Evolutionary conservation across 305 asterid genomes (phyloP).

Genomic region (Solanum aculeatissimum): DNA sequence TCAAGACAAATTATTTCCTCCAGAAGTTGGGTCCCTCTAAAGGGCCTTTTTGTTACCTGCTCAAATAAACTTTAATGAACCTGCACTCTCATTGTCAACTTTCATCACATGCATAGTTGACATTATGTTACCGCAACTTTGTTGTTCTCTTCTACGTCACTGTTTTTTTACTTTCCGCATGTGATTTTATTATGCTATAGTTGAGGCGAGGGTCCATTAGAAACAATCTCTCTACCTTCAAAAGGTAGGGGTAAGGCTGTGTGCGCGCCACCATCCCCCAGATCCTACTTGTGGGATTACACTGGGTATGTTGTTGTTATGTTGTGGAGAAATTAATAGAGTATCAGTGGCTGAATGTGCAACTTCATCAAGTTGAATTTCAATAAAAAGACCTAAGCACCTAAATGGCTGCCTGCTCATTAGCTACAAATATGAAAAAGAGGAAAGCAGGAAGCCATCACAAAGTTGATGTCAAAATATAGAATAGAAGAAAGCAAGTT

Average conservation of each 20-base stretch:
- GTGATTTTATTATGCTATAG: not conserved
- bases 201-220: not conserved
- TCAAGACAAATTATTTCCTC: not conserved
- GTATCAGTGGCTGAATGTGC: not conserved
- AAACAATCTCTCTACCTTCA: not conserved
- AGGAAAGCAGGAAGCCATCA: not conserved
- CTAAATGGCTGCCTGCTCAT: not conserved
- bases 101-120: not conserved
- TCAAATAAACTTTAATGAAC: not conserved
- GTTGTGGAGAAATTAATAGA: not conserved
- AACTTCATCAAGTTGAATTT: not conserved
- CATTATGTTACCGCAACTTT: not conserved
- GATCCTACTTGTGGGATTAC: not conserved
- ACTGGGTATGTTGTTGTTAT: not conserved
- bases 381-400: not conserved
- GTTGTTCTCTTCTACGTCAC: not conserved
- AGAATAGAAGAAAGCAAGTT: not conserved
- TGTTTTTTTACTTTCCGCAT: not conserved
- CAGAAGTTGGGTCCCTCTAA: not conserved
- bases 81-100: not conserved
- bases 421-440: not conserved
- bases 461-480: not conserved
- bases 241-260: not conserved
- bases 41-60: not conserved
- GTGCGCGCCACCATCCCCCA: not conserved